A percentile compares a stretch with the other conserved stretches of the same genome.
Evolutionary conservation across 2,329 filamentous ascomycete species (phyloP).

Genomic region (Cryphonectria parasitica): DNA sequence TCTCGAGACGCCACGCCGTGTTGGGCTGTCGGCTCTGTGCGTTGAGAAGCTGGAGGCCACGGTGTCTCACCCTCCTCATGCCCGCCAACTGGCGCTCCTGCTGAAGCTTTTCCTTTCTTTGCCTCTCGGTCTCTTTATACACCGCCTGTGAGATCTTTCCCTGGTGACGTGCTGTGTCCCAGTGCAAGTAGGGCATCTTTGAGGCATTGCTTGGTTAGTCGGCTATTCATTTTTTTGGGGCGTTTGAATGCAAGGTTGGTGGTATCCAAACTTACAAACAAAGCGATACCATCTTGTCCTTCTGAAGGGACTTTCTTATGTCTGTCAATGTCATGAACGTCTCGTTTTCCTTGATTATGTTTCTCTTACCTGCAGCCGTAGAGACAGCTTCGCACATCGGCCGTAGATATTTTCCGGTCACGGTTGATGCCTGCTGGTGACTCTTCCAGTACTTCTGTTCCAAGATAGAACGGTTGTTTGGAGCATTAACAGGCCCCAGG

Average conservation of each 20-base stretch:
- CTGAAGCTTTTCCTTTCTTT: slow-evolving; percentile 20
- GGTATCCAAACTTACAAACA: slow-evolving; percentile 18
- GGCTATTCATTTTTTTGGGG: accelerated
- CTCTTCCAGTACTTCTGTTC: slow-evolving; percentile 20
- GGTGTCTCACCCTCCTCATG: slow-evolving; percentile 23
- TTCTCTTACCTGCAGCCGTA: slow-evolving; percentile 19
- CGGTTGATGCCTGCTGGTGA: slow-evolving; percentile 24
- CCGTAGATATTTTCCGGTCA: slow-evolving; percentile 25
- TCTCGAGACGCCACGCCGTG: slow-evolving; percentile 26
- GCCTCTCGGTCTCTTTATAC: slow-evolving; percentile 23
- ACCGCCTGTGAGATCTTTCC: slow-evolving; percentile 22
- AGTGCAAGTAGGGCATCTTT: slow-evolving; percentile 48
- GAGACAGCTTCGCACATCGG: slow-evolving; percentile 27
- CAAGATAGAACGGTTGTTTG: slow-evolving; percentile 1
- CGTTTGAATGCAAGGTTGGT: too few species aligned
- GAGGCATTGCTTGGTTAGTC: not conserved
- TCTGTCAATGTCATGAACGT: not conserved
- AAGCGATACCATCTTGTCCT: not conserved
- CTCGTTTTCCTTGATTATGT: accelerated
- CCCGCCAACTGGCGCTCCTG: slow-evolving; percentile 18
- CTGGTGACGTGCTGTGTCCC: slow-evolving; percentile 40
- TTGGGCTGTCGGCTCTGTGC: slow-evolving; percentile 25
- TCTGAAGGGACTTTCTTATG: not conserved
- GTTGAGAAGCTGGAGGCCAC: slow-evolving; percentile 24
- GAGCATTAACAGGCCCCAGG: too few species aligned